Base-by-base conservation (phyloP, 495 filamentous ascomycete genomes). In the Lophium mytilinum region DNA sequence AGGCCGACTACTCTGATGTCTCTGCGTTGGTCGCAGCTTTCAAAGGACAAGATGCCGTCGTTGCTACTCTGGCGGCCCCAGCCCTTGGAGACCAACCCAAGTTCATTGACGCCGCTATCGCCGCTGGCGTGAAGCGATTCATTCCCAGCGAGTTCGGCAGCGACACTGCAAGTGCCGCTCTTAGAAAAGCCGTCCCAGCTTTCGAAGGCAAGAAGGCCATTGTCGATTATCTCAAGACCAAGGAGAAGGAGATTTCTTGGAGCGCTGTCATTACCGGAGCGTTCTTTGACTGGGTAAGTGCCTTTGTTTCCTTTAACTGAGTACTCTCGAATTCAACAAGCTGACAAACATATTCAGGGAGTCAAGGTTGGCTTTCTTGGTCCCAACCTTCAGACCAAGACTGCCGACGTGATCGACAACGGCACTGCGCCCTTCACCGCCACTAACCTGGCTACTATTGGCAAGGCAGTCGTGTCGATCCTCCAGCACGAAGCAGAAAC, bases 1-100 rank as follows among this genome's bases (percentile, higher is more conserved):
- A 71, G 69, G 83, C 82, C 70, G 76, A 81, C 66, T 83, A 85
- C 65, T 85, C 80, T 75, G 84, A 82, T 0, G 75, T 77, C 55
- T 78, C 80, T 12, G 72, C 66, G 21, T 66, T 80, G 9, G 52
- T 62, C 37, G 14, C 56, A 0, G 72, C 73, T 14, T 71, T 82
- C 47, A 63, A 72, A 62, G 73, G 74, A 49, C 69, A 76, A 58
- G 77, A 82, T 66, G 77, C 70, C 3, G 66, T 80, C 10, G 62
- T 82, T 55, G 73, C 69, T 4, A 67, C 64, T 46, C 50, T 73
- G 36, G 66, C 60, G 17, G 66, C 66, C 52, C 37, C 39, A 3
- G 64, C 62, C 6, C 15, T 66, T 17, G 57, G 51, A 1, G 53
- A 66, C 15, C 71, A 74, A 56, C 18, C 58, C 30, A 65, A 62